phyloP scores from a whole-genome alignment of 2,329 filamentous ascomycete species.

The Fusarium tricinctum region DNA sequence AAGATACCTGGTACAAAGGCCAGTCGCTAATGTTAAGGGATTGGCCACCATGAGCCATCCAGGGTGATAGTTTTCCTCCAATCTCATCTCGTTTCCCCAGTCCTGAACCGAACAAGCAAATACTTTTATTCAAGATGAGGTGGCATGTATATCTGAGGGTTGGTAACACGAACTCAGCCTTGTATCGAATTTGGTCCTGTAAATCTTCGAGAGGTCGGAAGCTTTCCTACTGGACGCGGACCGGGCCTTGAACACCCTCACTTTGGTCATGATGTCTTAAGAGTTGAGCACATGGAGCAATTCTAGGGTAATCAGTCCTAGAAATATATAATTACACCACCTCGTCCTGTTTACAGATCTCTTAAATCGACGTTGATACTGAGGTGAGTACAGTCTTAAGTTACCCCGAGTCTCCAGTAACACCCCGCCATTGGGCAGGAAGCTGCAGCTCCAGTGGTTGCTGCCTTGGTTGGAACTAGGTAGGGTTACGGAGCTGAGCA shows the following conservation, averaged over 20 bases:
- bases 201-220: conserved; percentile 31
- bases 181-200: conserved; percentile 14
- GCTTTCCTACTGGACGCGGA: conserved; percentile 36
- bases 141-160: conserved; percentile 2
- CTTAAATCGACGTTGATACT: neutral
- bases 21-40: conserved; percentile 31
- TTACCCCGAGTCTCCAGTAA: neutral
- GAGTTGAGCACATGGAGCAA: neutral
- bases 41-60: conserved; percentile 37
- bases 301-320: neutral
- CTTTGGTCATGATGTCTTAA: neutral
- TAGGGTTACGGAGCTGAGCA: conserved; percentile 21
- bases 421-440: conserved; percentile 32
- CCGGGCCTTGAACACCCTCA: conserved; percentile 9
- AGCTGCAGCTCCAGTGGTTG: conserved; percentile 19
- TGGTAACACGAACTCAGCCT: conserved; percentile 43
- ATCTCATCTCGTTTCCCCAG: conserved; percentile 27
- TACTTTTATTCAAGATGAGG: conserved; percentile 18
- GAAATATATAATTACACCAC: neutral
- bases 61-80: conserved; percentile 37
- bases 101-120: conserved; percentile 17
- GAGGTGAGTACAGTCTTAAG: neutral
- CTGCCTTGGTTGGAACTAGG: conserved; percentile 28
- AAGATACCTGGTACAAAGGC: conserved; percentile 4
- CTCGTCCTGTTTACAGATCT: neutral